phyloP scores from a whole-genome alignment of 768 basidiomycete species.

The Leucocoprinus birnbaumii region DNA sequence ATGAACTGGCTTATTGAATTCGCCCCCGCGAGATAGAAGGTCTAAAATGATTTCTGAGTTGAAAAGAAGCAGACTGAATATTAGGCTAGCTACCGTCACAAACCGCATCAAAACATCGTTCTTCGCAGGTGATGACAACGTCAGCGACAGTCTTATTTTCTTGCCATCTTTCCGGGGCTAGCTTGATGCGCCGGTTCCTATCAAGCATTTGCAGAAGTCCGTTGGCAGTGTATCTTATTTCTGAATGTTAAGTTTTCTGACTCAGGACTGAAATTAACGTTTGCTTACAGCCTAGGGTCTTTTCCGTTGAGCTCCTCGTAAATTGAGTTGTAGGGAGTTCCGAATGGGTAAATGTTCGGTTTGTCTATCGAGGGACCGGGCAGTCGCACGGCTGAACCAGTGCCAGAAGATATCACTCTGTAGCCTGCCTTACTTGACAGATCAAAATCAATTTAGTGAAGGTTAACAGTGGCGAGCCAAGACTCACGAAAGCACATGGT shows the following conservation, averaged over 20 bases:
- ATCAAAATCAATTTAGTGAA: slow-evolving; percentile 7
- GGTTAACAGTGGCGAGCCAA: slow-evolving; percentile 5
- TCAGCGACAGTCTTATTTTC: slow-evolving; percentile 88
- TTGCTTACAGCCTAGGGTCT: slow-evolving; percentile 77
- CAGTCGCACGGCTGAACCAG: slow-evolving; percentile 94
- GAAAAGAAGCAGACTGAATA: not conserved
- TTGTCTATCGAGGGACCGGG: slow-evolving; percentile 97
- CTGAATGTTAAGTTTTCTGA: slow-evolving; percentile 3
- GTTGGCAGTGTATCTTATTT: slow-evolving; percentile 81
- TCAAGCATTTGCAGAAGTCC: slow-evolving; percentile 96
- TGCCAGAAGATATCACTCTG: slow-evolving; percentile 91
- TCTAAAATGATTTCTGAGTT: slow-evolving; percentile 41
- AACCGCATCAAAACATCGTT: slow-evolving; percentile 97
- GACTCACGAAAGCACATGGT: slow-evolving; percentile 83
- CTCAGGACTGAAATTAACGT: not conserved
- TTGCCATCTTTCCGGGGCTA: slow-evolving; percentile 96
- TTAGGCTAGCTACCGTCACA: slow-evolving; percentile 74
- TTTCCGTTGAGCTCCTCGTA: slow-evolving; percentile 86
- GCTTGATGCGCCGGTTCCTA: slow-evolving; percentile 87
- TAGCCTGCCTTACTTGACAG: slow-evolving; percentile 79
- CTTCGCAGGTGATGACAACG: slow-evolving; percentile 97
- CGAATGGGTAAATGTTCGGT: slow-evolving; percentile 95
- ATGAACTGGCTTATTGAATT: slow-evolving; percentile 92
- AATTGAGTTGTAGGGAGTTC: slow-evolving; percentile 94
- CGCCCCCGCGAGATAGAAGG: slow-evolving; percentile 82